phyloP scores from a whole-genome alignment of 225 moss, liverwort and hornwort genomes.

The Physcomitrellopsis africana region DNA sequence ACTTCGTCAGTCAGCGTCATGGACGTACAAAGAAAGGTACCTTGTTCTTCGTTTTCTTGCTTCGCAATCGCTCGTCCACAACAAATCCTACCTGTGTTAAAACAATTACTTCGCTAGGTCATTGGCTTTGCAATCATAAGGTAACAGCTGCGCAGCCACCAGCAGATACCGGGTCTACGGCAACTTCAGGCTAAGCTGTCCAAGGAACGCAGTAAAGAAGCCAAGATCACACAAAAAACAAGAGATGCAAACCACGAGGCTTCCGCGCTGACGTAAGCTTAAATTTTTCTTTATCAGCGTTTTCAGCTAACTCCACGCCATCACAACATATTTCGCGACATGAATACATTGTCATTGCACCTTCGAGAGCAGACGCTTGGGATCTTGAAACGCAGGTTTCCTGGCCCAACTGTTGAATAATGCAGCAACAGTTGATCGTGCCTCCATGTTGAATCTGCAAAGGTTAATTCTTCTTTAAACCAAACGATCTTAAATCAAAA shows the following conservation, averaged over 20 bases:
- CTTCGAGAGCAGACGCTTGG: slow-evolving; percentile 83
- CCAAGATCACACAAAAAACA: not conserved
- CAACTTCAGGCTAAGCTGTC: slow-evolving; percentile 10
- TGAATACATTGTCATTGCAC: slow-evolving; percentile 29
- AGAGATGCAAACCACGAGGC: slow-evolving; percentile 1
- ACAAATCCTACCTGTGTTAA: slow-evolving; percentile 83
- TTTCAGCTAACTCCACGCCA: slow-evolving; percentile 6
- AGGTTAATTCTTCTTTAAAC: slow-evolving; percentile 9
- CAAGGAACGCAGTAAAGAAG: not conserved
- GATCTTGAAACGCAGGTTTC: slow-evolving; percentile 88
- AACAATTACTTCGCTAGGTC: not conserved
- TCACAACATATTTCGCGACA: not conserved
- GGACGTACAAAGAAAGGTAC: slow-evolving; percentile 35
- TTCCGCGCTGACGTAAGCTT: not conserved
- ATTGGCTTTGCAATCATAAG: not conserved
- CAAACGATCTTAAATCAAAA: not conserved
- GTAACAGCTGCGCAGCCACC: slow-evolving; percentile 1
- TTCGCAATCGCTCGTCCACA: slow-evolving; percentile 90
- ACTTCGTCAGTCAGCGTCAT: slow-evolving; percentile 1
- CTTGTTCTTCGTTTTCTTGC: slow-evolving; percentile 81
- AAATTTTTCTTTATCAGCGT: not conserved
- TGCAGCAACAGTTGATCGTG: slow-evolving; percentile 77
- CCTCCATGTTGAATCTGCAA: slow-evolving; percentile 76
- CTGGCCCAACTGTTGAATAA: slow-evolving; percentile 95
- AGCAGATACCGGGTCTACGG: not conserved